phyloP scores from a whole-genome alignment of 768 basidiomycete species.

The Pleurotus ostreatus region DNA sequence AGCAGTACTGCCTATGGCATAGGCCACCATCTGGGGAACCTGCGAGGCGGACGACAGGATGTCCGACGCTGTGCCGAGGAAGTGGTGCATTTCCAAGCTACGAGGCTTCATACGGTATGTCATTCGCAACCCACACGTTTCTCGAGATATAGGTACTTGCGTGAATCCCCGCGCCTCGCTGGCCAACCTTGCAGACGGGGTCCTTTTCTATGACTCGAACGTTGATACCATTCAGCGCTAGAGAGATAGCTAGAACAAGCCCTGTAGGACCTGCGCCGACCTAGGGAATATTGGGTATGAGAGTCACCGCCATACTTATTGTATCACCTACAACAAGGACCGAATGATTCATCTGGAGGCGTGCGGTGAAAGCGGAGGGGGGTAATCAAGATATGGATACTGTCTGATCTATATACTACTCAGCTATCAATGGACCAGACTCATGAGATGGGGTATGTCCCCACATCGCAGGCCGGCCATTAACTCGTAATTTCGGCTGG shows the following conservation, averaged over 20 bases:
- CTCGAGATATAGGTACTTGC: slow-evolving; percentile 14
- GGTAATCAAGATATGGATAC: too few species aligned
- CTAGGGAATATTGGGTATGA: slow-evolving; percentile 17
- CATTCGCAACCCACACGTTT: neutral
- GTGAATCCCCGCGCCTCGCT: slow-evolving; percentile 36
- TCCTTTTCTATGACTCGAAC: slow-evolving; percentile 51
- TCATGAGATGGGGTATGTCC: too few species aligned
- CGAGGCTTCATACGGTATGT: neutral
- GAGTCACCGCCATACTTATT: neutral
- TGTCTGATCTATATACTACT: too few species aligned
- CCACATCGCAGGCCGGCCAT: too few species aligned
- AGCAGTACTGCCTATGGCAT: neutral
- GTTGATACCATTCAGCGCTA: slow-evolving; percentile 39
- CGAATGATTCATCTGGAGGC: neutral
- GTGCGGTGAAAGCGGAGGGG: too few species aligned
- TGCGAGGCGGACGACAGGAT: neutral
- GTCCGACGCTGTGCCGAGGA: neutral
- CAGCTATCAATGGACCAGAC: too few species aligned
- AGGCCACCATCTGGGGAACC: neutral
- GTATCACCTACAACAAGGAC: neutral
- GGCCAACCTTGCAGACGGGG: slow-evolving; percentile 26
- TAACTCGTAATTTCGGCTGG: too few species aligned
- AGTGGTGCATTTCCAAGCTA: neutral
- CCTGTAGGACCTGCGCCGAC: slow-evolving; percentile 46
- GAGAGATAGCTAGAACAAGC: slow-evolving; percentile 35